Evolutionary conservation across 106 monocot genomes (phyloP), one percentile per base, ranked within the genome.

Genomic region (Platanthera zijinensis): DNA sequence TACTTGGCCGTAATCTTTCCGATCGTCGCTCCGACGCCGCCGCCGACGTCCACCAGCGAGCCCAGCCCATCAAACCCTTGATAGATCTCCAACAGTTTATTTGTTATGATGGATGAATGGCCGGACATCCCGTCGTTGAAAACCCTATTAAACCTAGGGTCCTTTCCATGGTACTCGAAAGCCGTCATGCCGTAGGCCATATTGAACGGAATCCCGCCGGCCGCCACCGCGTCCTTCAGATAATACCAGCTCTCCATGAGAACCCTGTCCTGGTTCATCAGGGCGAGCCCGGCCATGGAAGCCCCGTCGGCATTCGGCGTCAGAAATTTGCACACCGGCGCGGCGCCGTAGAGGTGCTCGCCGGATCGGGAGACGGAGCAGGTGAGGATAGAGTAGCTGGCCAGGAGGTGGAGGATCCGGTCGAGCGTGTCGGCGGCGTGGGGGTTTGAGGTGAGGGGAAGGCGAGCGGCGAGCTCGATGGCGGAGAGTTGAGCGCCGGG

Each of bases 181-280:
- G 77, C 66, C 8, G 71, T 72, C 84, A 79, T 80, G 0, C 84
- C 84, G 48, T 78, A 74, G 1, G 84, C 84, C 77, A 62, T 78
- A 57, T 85, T 85, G 77, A 85, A 85, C 10, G 84, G 81, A 47
- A 85, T 85, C 17, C 84, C 84, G 2, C 84, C 84, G 11, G 81
- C 69, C 22, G 80, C 32, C 8, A 80, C 77, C 13, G 84, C 80
- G 22, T 84, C 84, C 69, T 84, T 84, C 1, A 52, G 52, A 7
- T 52, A 52, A 12, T 9, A 52, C 52, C 52, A 52, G 52, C 52
- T 52, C 52, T 85, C 83, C 80, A 93, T 90, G 57, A 79, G 78
- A 53, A 90, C 77, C 75, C 82, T 86, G 71, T 89, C 89, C 19
- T 93, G 84, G 80, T 84, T 69, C 81, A 87, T 73, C 52, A 92